Percentiles rank a stretch among this genome's conserved stretches.
These are phyloP conservation scores for Lipomyces spencermartinsiae DNA, from an alignment of 805 yeast genomes.

Conservation along the genomic window DNA sequence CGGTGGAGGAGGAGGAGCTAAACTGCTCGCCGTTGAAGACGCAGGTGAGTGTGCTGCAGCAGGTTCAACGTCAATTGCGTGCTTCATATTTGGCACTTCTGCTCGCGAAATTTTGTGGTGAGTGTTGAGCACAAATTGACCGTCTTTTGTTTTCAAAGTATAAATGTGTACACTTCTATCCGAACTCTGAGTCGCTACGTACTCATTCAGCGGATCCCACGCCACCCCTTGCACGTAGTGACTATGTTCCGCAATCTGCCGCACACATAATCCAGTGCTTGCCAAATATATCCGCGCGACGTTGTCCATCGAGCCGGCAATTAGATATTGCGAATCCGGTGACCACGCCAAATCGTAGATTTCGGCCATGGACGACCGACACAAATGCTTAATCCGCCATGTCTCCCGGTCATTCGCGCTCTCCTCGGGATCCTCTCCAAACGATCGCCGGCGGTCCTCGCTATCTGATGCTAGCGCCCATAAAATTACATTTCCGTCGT, in stretches of 20 bases:
- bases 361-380: constrained; percentile 70
- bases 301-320: constrained; percentile 94
- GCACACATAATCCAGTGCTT: constrained; percentile 60
- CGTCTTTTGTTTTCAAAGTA: constrained; percentile 49
- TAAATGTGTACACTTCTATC: constrained; percentile 84
- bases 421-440: constrained; percentile 39
- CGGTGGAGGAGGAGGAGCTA: constrained; percentile 11
- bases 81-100: constrained; percentile 55
- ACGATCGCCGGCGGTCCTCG: constrained; percentile 17
- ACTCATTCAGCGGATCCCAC: constrained; percentile 90
- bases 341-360: constrained; percentile 94
- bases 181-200: constrained; percentile 84
- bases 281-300: constrained; percentile 71
- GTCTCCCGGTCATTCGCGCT: constrained; percentile 56
- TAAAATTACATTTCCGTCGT: constrained; percentile 85
- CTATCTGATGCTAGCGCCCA: constrained; percentile 60
- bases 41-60: constrained; percentile 13
- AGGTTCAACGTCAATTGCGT: constrained; percentile 21
- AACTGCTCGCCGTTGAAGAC: constrained; percentile 3
- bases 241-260: constrained; percentile 71
- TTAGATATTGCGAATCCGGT: constrained; percentile 75
- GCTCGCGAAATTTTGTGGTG: constrained; percentile 59
- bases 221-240: constrained; percentile 95
- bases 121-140: constrained; percentile 49
- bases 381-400: constrained; percentile 70